Conservation (phyloP, 768 basidiomycete species). For the Boletus subparvulus region DNA sequence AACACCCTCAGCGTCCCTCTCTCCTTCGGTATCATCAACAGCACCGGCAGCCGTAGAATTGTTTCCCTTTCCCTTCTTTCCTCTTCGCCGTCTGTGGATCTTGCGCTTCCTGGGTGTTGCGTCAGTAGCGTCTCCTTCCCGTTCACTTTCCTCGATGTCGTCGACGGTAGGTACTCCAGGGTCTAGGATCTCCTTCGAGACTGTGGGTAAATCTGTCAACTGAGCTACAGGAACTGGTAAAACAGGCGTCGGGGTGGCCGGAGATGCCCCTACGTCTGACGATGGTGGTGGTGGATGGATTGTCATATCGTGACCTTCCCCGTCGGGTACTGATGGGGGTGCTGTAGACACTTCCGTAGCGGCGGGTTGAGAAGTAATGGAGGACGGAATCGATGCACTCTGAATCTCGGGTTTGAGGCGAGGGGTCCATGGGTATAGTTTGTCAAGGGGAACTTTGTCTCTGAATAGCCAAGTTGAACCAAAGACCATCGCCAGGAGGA, state of each 20-base stretch:
- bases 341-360: neutral
- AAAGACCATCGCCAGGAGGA: slow-evolving; percentile 24
- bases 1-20: slow-evolving; percentile 25
- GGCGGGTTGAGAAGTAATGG: neutral
- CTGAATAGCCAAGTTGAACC: slow-evolving; percentile 28
- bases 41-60: slow-evolving; percentile 4
- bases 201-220: slow-evolving; percentile 1
- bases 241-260: neutral
- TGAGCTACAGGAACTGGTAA: neutral
- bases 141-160: slow-evolving; percentile 61
- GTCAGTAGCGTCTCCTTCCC: slow-evolving; percentile 43
- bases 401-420: neutral
- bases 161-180: slow-evolving; percentile 15
- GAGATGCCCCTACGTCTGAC: neutral
- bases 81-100: slow-evolving; percentile 42
- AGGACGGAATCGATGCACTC: neutral
- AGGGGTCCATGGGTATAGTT: slow-evolving; percentile 10
- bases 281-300: neutral
- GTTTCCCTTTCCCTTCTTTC: slow-evolving; percentile 52
- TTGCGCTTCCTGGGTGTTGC: slow-evolving; percentile 46
- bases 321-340: neutral
- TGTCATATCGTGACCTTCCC: neutral
- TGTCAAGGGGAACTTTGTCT: slow-evolving; percentile 15
- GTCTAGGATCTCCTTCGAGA: slow-evolving; percentile 11
- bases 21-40: slow-evolving; percentile 26